These are phyloP conservation scores for Aspergillus fijiensis DNA, from an alignment of 2,329 filamentous ascomycete genomes.

Conservation along the genomic window DNA sequence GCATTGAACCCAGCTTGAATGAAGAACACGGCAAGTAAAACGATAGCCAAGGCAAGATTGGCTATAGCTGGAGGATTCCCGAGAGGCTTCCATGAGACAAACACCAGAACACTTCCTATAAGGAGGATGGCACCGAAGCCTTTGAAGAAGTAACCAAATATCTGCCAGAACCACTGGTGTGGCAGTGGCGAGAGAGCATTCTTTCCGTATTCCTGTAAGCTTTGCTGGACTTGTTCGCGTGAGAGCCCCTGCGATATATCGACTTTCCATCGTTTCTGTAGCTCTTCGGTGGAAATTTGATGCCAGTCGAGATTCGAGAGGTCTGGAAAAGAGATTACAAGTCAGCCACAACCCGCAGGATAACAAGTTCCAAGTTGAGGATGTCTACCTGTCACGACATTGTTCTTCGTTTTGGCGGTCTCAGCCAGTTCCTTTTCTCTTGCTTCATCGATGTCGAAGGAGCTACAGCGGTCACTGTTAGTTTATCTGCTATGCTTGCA, in stretches of 20 bases:
- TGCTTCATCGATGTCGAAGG: constrained; percentile 58
- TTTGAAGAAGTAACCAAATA: constrained; percentile 71
- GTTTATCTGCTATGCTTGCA: too few relatives aligned
- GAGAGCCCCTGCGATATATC: constrained; percentile 61
- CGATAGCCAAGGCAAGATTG: constrained; percentile 71
- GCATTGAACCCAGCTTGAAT: constrained; percentile 69
- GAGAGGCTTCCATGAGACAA: constrained; percentile 73
- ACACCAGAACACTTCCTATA: constrained; percentile 68
- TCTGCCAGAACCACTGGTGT: constrained; percentile 58
- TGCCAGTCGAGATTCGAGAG: constrained; percentile 65
- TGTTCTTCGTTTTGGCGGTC: constrained; percentile 45
- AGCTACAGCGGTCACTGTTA: constrained; percentile 29
- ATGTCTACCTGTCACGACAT: constrained; percentile 48
- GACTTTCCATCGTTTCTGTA: constrained; percentile 60
- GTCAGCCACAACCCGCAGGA: neutral
- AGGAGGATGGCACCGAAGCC: constrained; percentile 74
- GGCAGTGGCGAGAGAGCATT: constrained; percentile 68
- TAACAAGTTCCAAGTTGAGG: neutral
- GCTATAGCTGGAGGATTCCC: constrained; percentile 69
- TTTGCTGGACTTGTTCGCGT: constrained; percentile 55
- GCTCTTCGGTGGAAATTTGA: constrained; percentile 56
- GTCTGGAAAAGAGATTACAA: constrained; percentile 39
- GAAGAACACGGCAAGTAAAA: constrained; percentile 67
- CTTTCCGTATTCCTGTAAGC: constrained; percentile 60
- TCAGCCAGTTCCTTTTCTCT: constrained; percentile 48